phyloP scores from a whole-genome alignment of 257 asterid genomes.

The Echium plantagineum region DNA sequence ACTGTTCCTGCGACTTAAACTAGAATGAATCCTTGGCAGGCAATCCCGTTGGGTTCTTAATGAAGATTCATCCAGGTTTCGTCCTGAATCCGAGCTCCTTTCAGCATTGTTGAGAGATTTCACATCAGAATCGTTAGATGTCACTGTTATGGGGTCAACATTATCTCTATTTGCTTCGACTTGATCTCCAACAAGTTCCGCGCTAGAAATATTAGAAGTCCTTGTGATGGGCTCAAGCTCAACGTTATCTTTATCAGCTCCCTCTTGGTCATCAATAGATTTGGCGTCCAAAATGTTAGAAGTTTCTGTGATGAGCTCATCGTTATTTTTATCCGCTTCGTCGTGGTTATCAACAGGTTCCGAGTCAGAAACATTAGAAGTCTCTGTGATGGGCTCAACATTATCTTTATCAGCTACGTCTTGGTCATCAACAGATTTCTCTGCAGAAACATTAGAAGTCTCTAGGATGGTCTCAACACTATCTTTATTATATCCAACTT shows the following conservation, averaged over 20 bases:
- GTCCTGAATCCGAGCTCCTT: conserved; percentile 21
- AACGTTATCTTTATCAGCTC: too few species aligned
- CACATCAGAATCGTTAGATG: conserved; percentile 9
- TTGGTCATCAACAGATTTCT: too few species aligned
- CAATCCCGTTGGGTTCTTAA: conserved; percentile 42
- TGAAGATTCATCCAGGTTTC: conserved; percentile 12
- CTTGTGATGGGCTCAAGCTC: neutral
- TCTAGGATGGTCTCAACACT: conserved; percentile 8
- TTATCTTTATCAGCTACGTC: too few species aligned
- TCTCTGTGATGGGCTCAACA: too few species aligned
- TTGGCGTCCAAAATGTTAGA: too few species aligned
- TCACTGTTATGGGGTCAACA: conserved; percentile 5
- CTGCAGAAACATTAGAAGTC: too few species aligned
- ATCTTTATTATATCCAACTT: conserved; percentile 7
- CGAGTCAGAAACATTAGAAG: too few species aligned
- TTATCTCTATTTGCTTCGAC: conserved; percentile 9
- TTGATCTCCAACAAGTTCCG: conserved; percentile 18
- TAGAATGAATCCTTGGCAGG: conserved; percentile 47
- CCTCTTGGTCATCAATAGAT: too few species aligned
- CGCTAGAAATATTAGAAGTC: conserved; percentile 24
- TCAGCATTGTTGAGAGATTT: conserved; percentile 24
- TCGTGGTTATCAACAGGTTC: too few species aligned
- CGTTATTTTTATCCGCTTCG: too few species aligned
- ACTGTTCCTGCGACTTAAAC: conserved; percentile 37
- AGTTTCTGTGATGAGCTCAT: too few species aligned